Conservation (phyloP, 2,329 filamentous ascomycete species). For the Bipolaris bicolor region DNA sequence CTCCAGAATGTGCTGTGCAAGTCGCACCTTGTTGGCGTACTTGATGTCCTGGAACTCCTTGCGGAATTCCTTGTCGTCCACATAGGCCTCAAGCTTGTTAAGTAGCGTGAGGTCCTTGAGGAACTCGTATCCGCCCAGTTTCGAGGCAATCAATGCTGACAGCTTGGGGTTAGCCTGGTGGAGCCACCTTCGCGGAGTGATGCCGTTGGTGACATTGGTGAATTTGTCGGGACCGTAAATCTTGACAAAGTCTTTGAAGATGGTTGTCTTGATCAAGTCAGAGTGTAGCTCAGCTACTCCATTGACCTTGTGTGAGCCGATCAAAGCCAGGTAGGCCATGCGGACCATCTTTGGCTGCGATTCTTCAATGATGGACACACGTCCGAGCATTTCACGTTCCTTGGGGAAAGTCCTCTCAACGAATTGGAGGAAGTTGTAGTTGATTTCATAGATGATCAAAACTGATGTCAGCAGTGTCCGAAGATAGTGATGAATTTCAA, state of each 20-base stretch:
- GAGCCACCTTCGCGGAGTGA: slow-evolving; percentile 93
- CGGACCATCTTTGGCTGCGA: slow-evolving; percentile 96
- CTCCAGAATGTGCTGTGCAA: slow-evolving; percentile 89
- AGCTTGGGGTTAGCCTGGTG: slow-evolving; percentile 95
- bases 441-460: slow-evolving; percentile 96
- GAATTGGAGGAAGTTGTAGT: slow-evolving; percentile 86
- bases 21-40: slow-evolving; percentile 88
- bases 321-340: slow-evolving; percentile 94
- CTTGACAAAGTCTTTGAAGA: slow-evolving; percentile 97
- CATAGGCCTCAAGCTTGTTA: slow-evolving; percentile 81
- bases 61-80: slow-evolving; percentile 87
- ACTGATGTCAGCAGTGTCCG: slow-evolving; percentile 11
- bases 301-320: slow-evolving; percentile 99
- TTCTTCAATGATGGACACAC: slow-evolving; percentile 98
- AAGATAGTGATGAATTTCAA: not conserved
- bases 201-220: slow-evolving; percentile 97
- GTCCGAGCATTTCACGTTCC: slow-evolving; percentile 80
- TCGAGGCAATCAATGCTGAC: slow-evolving; percentile 89
- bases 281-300: slow-evolving; percentile 97
- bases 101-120: slow-evolving; percentile 88
- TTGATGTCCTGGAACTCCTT: slow-evolving; percentile 98
- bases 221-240: slow-evolving; percentile 98
- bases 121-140: slow-evolving; percentile 82
- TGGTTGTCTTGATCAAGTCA: slow-evolving; percentile 97
- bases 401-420: slow-evolving; percentile 92